Conservation (phyloP, 192 early-diverging fungal genomes). For the Podila epicladia region DNA sequence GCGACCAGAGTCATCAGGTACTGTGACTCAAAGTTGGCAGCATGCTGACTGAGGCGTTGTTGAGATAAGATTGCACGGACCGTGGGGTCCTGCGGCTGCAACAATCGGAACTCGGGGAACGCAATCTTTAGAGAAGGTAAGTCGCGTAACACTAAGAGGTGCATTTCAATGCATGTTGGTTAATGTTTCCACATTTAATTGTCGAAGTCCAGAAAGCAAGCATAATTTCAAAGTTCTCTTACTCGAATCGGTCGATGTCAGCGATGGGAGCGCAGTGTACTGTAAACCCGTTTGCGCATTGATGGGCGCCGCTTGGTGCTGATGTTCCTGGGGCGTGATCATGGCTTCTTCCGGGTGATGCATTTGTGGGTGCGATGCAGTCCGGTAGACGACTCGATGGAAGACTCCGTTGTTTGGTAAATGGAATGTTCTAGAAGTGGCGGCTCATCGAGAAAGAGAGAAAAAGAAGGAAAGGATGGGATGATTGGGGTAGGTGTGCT, state of each 20-base stretch:
- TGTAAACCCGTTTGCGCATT: slow-evolving; percentile 30
- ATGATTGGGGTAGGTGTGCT: no score
- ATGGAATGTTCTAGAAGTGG: no score
- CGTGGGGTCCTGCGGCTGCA: background rate
- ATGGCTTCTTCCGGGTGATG: no score
- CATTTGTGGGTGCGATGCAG: no score
- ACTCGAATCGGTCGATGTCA: slow-evolving; percentile 34
- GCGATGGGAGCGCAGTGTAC: slow-evolving; percentile 31
- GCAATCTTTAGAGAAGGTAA: slow-evolving; percentile 26
- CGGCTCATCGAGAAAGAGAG: no score
- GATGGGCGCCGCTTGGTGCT: background rate
- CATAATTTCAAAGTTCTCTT: background rate
- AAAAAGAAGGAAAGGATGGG: no score
- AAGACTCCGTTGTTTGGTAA: no score
- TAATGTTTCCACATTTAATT: background rate
- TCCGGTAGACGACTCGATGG: no score
- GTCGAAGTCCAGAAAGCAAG: background rate
- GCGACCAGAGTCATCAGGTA: slow-evolving; percentile 26
- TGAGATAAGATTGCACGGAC: background rate
- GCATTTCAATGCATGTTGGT: background rate
- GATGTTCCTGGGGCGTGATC: no score
- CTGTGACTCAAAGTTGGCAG: slow-evolving; percentile 12
- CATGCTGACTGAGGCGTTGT: background rate
- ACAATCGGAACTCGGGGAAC: slow-evolving; percentile 23
- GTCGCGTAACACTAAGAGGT: slow-evolving; percentile 24